Evolutionary conservation across 2,329 filamentous ascomycete species (phyloP).

Genomic region (Plenodomus biglobosus): DNA sequence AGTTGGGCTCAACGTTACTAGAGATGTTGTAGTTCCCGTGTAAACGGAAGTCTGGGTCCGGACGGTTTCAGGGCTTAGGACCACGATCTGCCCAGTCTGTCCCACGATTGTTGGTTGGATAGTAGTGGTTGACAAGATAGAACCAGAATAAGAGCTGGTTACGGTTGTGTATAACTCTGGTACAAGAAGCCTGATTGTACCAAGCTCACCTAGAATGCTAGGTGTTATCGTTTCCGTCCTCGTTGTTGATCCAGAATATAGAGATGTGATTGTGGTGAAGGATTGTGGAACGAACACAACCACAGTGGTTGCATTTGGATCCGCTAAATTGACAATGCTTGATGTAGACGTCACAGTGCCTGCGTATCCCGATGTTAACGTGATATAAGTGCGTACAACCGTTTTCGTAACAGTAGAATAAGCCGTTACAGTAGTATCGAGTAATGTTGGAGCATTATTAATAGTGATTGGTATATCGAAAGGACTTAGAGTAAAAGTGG

Average conservation of each 20-base stretch:
- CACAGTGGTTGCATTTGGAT: not conserved
- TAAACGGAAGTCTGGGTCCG: not conserved
- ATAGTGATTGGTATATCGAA: conserved; percentile 5
- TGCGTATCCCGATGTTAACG: not conserved
- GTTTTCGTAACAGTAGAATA: conserved; percentile 1
- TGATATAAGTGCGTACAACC: not conserved
- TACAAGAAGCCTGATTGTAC: not conserved
- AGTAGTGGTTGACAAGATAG: not conserved
- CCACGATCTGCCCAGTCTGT: not conserved
- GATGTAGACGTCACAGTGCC: not conserved
- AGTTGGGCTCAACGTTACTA: not conserved
- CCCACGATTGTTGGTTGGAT: not conserved
- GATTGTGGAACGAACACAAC: not conserved
- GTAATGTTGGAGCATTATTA: conserved; percentile 2
- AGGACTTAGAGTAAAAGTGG: not conserved
- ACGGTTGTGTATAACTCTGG: not conserved
- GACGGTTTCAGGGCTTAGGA: not conserved
- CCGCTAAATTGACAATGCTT: not conserved
- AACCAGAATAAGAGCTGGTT: not conserved
- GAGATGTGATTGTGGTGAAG: conserved; percentile 1
- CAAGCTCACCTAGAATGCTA: not conserved
- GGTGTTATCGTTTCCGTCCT: not conserved
- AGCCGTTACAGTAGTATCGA: conserved; percentile 3
- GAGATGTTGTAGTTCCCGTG: not conserved
- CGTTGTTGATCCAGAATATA: not conserved